Evolutionary conservation across 108 stramenopile species (phyloP), one percentile per base, ranked within the genome.

Genomic region (Stephanodiscus minutulus): DNA sequence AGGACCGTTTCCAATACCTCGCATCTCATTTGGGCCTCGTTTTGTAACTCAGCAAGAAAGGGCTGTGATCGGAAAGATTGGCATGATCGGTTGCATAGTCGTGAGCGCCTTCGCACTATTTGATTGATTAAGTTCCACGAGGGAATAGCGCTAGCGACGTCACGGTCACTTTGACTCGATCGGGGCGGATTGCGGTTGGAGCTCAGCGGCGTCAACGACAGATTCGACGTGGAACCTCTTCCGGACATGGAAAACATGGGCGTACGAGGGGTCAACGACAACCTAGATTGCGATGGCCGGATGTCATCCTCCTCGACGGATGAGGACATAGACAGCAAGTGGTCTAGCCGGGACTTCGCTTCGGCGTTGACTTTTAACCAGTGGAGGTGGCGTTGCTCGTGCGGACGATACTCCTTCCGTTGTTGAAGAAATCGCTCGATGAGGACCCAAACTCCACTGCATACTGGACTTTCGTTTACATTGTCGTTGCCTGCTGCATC

Each of bases 41-140:
- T 18, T 1, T 39, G 61, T 35, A 75, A 41, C 25, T 27, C 28
- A 37, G n/a, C 29, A n/a, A 75, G 21, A 41, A 61, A 75, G 0
- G 74, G 63, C 29, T 75, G 66, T 36, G 74, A 49, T 43, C 74
- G 56, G 37, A 67, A 75, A 37, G 62, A 41, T 17, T 66, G 55
- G 6, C 66, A 75, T 15, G 74, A 75, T 46, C 58, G 27, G 25
- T 48, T 75, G 55, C 74, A 67, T 13, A 41, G 5, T 12, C 48
- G 44, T 7, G 59, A 35, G 9, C 66, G 44, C 35, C 66, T 48
- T n/a, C 39, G 35, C 9, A 68, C 20, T 66, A 75, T 75, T 52
- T 31, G 33, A 22, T 44, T 53, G 43, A 75, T 75, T 13, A 75
- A 75, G 37, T 48, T 67, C 74, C 74, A 75, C 20, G 66, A 66